Evolutionary conservation across 2,329 filamentous ascomycete species (phyloP).

Genomic region (Diaporthe citriasiana): DNA sequence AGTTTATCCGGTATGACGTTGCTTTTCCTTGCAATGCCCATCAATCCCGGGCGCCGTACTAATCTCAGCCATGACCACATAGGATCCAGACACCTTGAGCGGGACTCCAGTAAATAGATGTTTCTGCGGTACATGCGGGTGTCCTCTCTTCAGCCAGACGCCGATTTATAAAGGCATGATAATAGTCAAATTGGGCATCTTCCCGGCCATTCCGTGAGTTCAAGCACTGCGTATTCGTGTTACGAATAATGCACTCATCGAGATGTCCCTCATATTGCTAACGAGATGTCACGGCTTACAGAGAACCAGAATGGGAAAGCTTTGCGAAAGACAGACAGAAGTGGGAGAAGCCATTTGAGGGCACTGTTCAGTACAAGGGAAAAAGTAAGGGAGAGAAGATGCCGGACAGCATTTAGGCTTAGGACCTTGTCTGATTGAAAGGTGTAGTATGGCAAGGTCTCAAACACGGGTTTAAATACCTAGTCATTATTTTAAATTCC

Average conservation of each 20-base stretch:
- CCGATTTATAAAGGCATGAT: neutral
- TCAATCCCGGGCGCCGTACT: neutral
- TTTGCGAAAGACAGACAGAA: neutral
- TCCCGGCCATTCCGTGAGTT: neutral
- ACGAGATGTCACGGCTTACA: neutral
- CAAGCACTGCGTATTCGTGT: neutral
- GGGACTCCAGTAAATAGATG: neutral
- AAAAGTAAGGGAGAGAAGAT: slow-evolving; percentile 7
- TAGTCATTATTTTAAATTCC: too few relatives aligned
- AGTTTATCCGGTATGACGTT: neutral
- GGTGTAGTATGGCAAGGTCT: neutral
- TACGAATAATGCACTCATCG: neutral
- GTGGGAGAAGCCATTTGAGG: neutral
- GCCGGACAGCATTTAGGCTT: neutral
- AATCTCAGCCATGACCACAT: neutral
- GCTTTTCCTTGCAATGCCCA: too few relatives aligned
- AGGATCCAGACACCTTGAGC: neutral
- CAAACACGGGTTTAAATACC: too few relatives aligned
- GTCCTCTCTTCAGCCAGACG: slow-evolving; percentile 2
- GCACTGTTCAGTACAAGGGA: neutral
- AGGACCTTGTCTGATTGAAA: neutral
- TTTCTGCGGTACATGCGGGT: slow-evolving; percentile 9
- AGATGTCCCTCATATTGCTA: neutral
- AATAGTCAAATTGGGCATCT: neutral
- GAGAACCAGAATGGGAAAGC: neutral